These are phyloP conservation scores for Penicillium paneum DNA, from an alignment of 2,329 filamentous ascomycete genomes.

Conservation along the genomic window DNA sequence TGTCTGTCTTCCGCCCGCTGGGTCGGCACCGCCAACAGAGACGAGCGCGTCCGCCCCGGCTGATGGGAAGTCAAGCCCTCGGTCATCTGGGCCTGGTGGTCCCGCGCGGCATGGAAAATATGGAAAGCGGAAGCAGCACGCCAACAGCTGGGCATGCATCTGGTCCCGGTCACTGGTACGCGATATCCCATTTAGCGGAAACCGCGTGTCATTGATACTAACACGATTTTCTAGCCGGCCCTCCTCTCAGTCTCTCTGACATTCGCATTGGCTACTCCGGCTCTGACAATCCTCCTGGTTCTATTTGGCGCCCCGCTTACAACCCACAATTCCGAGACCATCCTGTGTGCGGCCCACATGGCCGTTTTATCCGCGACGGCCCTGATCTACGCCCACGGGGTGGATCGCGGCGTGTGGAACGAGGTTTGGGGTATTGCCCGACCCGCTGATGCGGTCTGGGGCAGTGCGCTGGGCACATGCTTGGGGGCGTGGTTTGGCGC, in stretches of 20 bases:
- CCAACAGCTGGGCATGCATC: constrained; percentile 14
- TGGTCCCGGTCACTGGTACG: constrained; percentile 30
- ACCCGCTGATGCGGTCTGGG: constrained; percentile 81
- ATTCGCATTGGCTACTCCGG: constrained; percentile 53
- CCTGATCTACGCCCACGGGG: constrained; percentile 80
- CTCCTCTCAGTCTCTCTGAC: constrained; percentile 64
- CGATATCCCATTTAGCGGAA: neutral
- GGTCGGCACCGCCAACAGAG: constrained; percentile 29
- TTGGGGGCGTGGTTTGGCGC: constrained; percentile 90
- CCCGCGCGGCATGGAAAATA: constrained; percentile 20
- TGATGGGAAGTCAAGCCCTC: constrained; percentile 14
- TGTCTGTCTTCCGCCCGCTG: constrained; percentile 57
- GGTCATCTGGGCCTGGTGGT: constrained; percentile 8
- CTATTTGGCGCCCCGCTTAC: constrained; percentile 91
- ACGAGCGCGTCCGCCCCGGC: neutral
- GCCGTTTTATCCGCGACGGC: constrained; percentile 74
- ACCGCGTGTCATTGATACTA: neutral
- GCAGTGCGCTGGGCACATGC: constrained; percentile 71
- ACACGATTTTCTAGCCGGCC: constrained; percentile 54
- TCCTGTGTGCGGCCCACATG: constrained; percentile 77
- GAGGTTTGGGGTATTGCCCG: constrained; percentile 65
- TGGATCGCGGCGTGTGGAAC: constrained; percentile 68
- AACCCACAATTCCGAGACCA: constrained; percentile 72
- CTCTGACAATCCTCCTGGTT: constrained; percentile 63
- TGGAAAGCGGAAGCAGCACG: constrained; percentile 22